phyloP scores from a whole-genome alignment of 2,329 filamentous ascomycete species.

The Colletotrichum sp. region DNA sequence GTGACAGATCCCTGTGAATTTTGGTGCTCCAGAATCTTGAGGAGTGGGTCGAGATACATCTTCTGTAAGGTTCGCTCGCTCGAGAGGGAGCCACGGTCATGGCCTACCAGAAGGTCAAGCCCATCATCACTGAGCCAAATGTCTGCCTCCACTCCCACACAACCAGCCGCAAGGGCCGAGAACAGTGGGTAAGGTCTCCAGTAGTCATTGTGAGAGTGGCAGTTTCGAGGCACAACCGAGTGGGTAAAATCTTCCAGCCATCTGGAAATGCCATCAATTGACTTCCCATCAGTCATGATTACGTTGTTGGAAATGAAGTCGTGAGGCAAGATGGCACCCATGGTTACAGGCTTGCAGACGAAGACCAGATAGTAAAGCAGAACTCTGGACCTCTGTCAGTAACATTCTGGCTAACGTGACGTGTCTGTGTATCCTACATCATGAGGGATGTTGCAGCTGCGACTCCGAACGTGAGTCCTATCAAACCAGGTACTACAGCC shows the following conservation, averaged over 20 bases:
- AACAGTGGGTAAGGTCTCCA: constrained; percentile 68
- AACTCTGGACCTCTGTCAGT: too few species aligned
- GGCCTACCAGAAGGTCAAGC: constrained; percentile 63
- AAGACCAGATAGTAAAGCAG: too few species aligned
- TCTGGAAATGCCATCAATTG: not conserved
- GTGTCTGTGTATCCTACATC: too few species aligned
- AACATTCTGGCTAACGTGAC: too few species aligned
- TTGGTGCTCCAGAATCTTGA: constrained; percentile 60
- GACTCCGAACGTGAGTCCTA: too few species aligned
- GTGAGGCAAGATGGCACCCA: too few species aligned
- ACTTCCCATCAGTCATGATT: not conserved
- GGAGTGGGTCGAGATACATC: constrained; percentile 69
- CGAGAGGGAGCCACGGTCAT: constrained; percentile 61
- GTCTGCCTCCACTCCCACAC: constrained; percentile 71
- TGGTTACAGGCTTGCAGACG: too few species aligned
- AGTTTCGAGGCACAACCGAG: constrained; percentile 50
- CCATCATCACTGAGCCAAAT: constrained; percentile 62
- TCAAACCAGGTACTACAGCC: too few species aligned
- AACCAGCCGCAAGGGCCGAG: constrained; percentile 63
- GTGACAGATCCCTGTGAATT: constrained; percentile 46
- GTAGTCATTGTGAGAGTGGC: constrained; percentile 76
- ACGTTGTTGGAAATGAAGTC: constrained; percentile 15
- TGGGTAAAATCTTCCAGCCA: not conserved
- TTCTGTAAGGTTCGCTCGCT: constrained; percentile 58
- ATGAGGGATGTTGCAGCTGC: too few species aligned